These are phyloP conservation scores for Allium fistulosum DNA, from an alignment of 106 monocot genomes.

Conservation along the genomic window DNA sequence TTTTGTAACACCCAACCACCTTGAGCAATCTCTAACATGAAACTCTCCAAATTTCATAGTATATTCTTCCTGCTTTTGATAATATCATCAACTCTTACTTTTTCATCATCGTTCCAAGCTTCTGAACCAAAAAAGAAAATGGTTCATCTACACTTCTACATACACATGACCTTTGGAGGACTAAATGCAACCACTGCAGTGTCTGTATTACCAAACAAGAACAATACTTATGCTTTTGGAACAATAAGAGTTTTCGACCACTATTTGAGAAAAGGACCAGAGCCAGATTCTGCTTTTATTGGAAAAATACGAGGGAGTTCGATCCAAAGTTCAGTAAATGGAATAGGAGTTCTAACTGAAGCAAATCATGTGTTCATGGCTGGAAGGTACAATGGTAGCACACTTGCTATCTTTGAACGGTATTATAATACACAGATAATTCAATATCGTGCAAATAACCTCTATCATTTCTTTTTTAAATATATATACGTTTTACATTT, in stretches of 20 bases:
- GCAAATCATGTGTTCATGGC: conserved; percentile 1
- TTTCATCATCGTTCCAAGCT: neutral
- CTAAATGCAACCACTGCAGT: neutral
- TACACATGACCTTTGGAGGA: neutral
- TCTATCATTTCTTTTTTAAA: no score
- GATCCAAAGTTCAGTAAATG: neutral
- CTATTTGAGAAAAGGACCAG: neutral
- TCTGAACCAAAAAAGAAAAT: neutral
- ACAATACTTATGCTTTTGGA: neutral
- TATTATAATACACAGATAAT: no score
- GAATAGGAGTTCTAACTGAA: neutral
- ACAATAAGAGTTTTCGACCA: conserved; percentile 4
- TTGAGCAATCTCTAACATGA: no score
- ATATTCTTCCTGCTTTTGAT: neutral
- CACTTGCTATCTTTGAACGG: neutral
- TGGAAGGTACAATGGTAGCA: neutral
- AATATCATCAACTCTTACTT: neutral
- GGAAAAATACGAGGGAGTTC: neutral
- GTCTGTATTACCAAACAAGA: neutral
- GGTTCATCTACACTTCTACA: neutral
- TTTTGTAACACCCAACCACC: no score
- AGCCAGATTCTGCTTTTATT: neutral
- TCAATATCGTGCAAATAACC: no score
- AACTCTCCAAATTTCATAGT: no score
- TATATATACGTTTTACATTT: neutral